Evolutionary conservation across 176 grass and related monocot genomes (phyloP), one percentile per base, ranked within the genome.

Genomic region (Ampelocalamus luodianensis): DNA sequence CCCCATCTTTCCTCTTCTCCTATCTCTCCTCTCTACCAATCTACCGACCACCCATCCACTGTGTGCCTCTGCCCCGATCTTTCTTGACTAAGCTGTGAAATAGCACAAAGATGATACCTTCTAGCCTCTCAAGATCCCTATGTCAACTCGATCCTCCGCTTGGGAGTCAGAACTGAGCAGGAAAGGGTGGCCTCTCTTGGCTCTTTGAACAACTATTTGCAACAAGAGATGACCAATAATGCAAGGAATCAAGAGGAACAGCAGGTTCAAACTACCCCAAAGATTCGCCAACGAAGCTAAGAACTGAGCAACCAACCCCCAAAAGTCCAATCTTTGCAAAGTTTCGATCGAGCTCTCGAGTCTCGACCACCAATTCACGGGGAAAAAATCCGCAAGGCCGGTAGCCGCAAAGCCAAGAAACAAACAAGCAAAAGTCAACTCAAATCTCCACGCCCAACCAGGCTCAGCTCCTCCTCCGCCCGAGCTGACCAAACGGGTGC

Each of bases 1-100:
- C 13, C 96, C 96, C 96, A 98, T 98, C 65, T 84, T 49, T 79
- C 54, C 54, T 74, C 36, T 34, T 34, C 53, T 46, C 17, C 49
- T 18, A 5, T 45, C 22, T 68, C 74, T 32, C 46, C 66, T 71
- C 64, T 85, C 59, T 14, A 65, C 74, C 76, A 65, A 29, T 74
- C 70, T 65, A 96, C 71, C 76, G 65, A 68, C 36, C 76, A 29
- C 27, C 56, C 80, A 87, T 82, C 61, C 48, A 87, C 78, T 38
- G 50, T 59, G 58, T 71, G 45, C 29, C 53, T 42, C 53, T 55
- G 36, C 53, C 22, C 15, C 53, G 60, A 54, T 1, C 34, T 29
- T 46, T 38, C 10, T n/a, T 54, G 5, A 14, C 15, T 32, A 51
- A 68, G 8, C 17, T 50, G 6, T 38, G 23, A 18, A 50, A 16